Evolutionary conservation across 129 eudicot species (phyloP).

Genomic region (Flaveria ramosissima): DNA sequence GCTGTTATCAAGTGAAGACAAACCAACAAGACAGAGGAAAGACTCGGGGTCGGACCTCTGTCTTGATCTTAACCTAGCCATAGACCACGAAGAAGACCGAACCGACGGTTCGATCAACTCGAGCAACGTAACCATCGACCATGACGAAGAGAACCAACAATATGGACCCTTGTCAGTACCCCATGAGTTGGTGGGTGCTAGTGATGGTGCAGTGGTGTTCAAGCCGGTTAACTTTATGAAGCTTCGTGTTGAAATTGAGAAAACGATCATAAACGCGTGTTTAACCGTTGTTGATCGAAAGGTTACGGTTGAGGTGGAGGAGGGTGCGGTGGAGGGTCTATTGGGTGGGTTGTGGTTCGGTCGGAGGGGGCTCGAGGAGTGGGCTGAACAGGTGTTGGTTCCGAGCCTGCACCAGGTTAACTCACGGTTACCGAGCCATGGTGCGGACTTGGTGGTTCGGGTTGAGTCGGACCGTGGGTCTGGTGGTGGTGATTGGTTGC

Average conservation of each 20-base stretch:
- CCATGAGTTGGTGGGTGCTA: constrained; percentile 54
- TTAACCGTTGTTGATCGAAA: constrained; percentile 45
- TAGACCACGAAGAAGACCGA: constrained; percentile 61
- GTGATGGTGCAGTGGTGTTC: constrained; percentile 75
- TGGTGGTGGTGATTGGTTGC: constrained; percentile 52
- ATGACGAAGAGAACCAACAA: constrained; percentile 57
- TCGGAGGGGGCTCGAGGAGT: constrained; percentile 52
- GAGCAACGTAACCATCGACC: constrained; percentile 77
- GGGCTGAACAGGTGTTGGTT: constrained; percentile 56
- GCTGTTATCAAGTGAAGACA: constrained; percentile 43
- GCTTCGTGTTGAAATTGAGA: constrained; percentile 60
- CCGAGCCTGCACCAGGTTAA: constrained; percentile 56
- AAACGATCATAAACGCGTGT: constrained; percentile 52
- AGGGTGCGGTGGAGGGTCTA: constrained; percentile 60
- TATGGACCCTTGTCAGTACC: constrained; percentile 58
- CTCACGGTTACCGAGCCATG: constrained; percentile 14
- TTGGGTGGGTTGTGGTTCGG: constrained; percentile 80
- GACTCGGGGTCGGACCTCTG: constrained; percentile 53
- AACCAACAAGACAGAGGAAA: constrained; percentile 47
- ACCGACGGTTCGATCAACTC: constrained; percentile 73
- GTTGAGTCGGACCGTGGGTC: constrained; percentile 49
- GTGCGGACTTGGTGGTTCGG: constrained; percentile 42
- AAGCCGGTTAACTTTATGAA: constrained; percentile 57
- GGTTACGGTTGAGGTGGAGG: constrained; percentile 53
- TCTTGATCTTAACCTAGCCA: constrained; percentile 71